Base-by-base conservation (phyloP, 148 eudicot genomes). In the Chenopodium berlandieri region DNA sequence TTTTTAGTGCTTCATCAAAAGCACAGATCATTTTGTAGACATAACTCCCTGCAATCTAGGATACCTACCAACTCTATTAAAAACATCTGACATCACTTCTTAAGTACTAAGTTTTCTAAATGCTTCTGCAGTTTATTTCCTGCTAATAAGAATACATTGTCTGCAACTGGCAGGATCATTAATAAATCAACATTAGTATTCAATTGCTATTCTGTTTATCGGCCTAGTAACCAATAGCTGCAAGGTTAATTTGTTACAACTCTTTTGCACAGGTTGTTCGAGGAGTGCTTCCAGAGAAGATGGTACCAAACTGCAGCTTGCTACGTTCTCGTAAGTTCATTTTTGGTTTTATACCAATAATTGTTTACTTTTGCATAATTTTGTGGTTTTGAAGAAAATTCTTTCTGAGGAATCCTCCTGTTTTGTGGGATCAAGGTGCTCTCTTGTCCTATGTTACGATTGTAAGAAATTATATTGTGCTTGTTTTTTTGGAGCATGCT, bases 251-350 rank as follows among this genome's bases (percentile, higher is more conserved):
- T 75, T 71, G 20, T 71, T 69, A 30, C 20, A 30, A 17, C 34
- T 56, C 62, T 32, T 48, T 75, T 56, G 63, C 70, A n/a, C 83
- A 93, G 99, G 94, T 86, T 95, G 88, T 95, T 95, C 88, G 99
- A 95, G 87, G 99, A 95, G 81, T 95, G 99, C 88, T 93, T 92
- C 88, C 97, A 92, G 84, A 86, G 89, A 78, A 91, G 97, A 86
- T 95, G 99, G 99, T 95, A 93, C 80, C 94, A 96, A 27, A 95
- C 97, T 76, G 98, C 98, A 66, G 98, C 94, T 54, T 93, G 98
- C 91, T 95, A 95, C 84, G 93, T 95, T 79, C 97, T 95, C 68
- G 98, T 95, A 86, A 90, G 92, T 89, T 66, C 71, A 69, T 23
- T 69, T 22, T 58, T 77, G 71, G 44, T 73, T 73, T 87, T 54